Evolutionary conservation across 108 stramenopile species (phyloP), one percentile per base, ranked within the genome.

Genomic region (Cyclostephanos invisitatus): DNA sequence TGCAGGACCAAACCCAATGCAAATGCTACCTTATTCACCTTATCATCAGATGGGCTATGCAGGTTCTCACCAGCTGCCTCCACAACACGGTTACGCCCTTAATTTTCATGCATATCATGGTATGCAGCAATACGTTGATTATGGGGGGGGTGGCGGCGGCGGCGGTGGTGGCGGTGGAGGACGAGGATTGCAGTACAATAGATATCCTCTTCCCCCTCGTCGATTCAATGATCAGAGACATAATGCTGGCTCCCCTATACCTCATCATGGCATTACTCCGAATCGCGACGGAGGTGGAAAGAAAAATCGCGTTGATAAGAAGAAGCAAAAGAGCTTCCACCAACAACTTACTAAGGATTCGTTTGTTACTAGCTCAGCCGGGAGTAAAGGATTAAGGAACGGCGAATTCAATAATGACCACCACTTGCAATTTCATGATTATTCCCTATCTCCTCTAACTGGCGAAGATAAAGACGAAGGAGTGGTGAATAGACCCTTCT

Each of bases 61-160:
- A 61, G 64, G 53, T 51, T 12, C 44, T 50, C 66, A 40, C 22
- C 79, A 72, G 11, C 79, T 68, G 11, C 79, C 79, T 22, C 72
- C 71, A 51, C 80, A 67, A 18, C 59, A 68, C 21, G 49, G 37
- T 25, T 59, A 50, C 37, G 40, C 60, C 60, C 60, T 14, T 14
- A 27, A 14, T n/a, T 61, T n/a, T 61, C 40, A 7, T 61, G 38
- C 60, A 40, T 42, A 40, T 40, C 37, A 42, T n/a, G 60, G 60
- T 11, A 61, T 61, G 60, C 60, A 61, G 29, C 36, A 61, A 61
- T 61, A 61, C 60, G 36, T 61, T 9, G 60, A 61, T 36, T 61
- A 61, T 61, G 20, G 29, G 0, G 15, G 44, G 7, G 14, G 44
- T 46, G 44, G 44, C 11, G 7, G 44, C 1, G 12, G 44, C 8